These are phyloP conservation scores for Phaeosphaeria sp. DNA, from an alignment of 2,329 filamentous ascomycete genomes.

Conservation along the genomic window DNA sequence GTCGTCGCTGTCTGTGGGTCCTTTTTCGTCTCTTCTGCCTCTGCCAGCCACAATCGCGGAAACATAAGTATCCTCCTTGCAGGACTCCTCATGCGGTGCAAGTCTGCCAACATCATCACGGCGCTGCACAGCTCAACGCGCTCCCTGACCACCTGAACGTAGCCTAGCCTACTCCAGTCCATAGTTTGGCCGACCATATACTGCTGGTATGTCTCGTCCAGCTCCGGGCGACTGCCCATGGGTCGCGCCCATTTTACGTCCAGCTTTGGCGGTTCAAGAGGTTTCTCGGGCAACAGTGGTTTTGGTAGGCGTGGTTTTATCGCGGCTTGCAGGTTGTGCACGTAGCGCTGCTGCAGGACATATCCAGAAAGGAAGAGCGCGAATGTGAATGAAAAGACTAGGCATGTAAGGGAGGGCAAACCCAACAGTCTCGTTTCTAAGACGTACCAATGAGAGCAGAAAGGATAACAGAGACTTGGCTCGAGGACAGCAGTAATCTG, in stretches of 20 bases:
- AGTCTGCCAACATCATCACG: conserved; percentile 57
- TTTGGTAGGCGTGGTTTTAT: conserved; percentile 64
- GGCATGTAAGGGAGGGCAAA: conserved; percentile 11
- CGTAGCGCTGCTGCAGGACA: conserved; percentile 83
- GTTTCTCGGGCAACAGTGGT: conserved; percentile 41
- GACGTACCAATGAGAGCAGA: conserved; percentile 68
- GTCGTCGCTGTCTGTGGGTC: conserved; percentile 54
- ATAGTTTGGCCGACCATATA: conserved; percentile 44
- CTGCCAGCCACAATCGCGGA: conserved; percentile 47
- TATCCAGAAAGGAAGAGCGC: conserved; percentile 90
- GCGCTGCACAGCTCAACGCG: conserved; percentile 57
- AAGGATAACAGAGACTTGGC: conserved; percentile 72
- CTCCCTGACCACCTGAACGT: conserved; percentile 54
- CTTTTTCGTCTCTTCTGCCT: conserved; percentile 43
- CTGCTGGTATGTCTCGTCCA: conserved; percentile 41
- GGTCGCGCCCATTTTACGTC: conserved; percentile 47
- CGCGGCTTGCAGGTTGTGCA: conserved; percentile 76
- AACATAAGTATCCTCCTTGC: conserved; percentile 55
- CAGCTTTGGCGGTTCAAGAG: conserved; percentile 43
- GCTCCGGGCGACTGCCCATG: conserved; percentile 31
- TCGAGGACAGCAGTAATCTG: conserved; percentile 68
- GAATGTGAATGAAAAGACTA: conserved; percentile 76
- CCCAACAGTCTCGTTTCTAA: neutral
- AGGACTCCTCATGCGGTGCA: conserved; percentile 54
- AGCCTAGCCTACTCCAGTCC: conserved; percentile 55